These are phyloP conservation scores for Graphiopsis chlorocephala DNA, from an alignment of 2,329 filamentous ascomycete genomes.

Conservation along the genomic window DNA sequence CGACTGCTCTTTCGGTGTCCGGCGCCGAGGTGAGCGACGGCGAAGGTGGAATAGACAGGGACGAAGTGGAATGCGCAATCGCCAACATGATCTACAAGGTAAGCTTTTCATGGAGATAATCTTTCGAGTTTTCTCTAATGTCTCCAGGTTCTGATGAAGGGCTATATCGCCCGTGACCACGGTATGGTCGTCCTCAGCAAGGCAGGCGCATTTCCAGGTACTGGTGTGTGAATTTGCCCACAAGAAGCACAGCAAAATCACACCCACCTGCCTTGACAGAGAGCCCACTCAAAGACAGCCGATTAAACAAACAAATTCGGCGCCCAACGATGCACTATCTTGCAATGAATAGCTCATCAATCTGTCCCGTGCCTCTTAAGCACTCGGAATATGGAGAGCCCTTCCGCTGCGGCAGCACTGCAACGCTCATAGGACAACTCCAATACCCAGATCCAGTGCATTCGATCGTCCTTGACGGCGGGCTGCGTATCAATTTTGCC, in stretches of 20 bases:
- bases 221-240: slow-evolving; percentile 35
- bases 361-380: neutral
- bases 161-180: slow-evolving; percentile 90
- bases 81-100: slow-evolving; percentile 99
- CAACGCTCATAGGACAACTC: neutral
- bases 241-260: neutral
- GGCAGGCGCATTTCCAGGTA: slow-evolving; percentile 88
- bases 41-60: slow-evolving; percentile 68
- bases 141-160: slow-evolving; percentile 84
- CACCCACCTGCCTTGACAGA: neutral
- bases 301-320: neutral
- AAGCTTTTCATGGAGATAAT: slow-evolving; percentile 28
- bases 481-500: neutral
- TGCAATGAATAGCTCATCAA: neutral
- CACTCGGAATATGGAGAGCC: neutral
- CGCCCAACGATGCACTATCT: neutral
- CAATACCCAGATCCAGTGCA: neutral
- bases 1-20: slow-evolving; percentile 75
- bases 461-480: neutral
- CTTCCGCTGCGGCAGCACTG: neutral
- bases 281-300: neutral
- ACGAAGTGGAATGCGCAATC: slow-evolving; percentile 92
- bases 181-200: slow-evolving; percentile 92
- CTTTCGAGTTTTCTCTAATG: neutral
- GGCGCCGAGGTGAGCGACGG: slow-evolving; percentile 50